A percentile compares a stretch with the other conserved stretches of the same genome.
phyloP scores from a whole-genome alignment of 2,329 filamentous ascomycete species.

The Colletotrichum destructivum region DNA sequence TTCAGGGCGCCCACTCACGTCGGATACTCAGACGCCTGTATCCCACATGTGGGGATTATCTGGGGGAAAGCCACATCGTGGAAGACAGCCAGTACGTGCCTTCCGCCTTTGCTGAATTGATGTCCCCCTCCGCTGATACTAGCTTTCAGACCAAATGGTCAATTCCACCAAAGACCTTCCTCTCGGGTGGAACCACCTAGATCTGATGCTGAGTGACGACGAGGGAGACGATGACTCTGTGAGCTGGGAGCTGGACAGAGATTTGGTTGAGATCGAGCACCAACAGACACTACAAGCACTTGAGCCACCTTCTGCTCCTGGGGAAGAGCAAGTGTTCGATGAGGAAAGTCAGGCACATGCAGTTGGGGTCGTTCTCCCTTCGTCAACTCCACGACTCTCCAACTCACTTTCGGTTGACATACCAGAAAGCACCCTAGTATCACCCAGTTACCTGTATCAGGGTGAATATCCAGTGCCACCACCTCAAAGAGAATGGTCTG shows the following conservation, averaged over 20 bases:
- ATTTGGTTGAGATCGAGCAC: too few species aligned
- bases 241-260: too few species aligned
- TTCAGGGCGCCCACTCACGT: too few species aligned
- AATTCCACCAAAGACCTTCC: conserved; percentile 1
- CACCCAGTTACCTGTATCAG: conserved; percentile 41
- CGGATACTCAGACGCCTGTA: too few species aligned
- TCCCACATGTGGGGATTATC: too few species aligned
- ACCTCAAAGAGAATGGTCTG: conserved; percentile 50
- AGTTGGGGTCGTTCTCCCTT: background rate
- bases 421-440: conserved; percentile 29
- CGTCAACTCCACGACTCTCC: background rate
- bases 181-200: background rate
- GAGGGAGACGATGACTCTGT: too few species aligned
- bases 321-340: background rate
- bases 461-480: conserved; percentile 45
- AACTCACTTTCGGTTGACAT: conserved; percentile 22
- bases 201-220: background rate
- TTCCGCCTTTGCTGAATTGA: background rate
- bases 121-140: background rate
- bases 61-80: background rate
- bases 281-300: background rate
- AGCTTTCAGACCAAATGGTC: background rate
- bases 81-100: background rate
- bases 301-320: background rate
- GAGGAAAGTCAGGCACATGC: too few species aligned